Base-by-base conservation (phyloP, 441 rosid genomes). In the Eugenia klotzschiana region DNA sequence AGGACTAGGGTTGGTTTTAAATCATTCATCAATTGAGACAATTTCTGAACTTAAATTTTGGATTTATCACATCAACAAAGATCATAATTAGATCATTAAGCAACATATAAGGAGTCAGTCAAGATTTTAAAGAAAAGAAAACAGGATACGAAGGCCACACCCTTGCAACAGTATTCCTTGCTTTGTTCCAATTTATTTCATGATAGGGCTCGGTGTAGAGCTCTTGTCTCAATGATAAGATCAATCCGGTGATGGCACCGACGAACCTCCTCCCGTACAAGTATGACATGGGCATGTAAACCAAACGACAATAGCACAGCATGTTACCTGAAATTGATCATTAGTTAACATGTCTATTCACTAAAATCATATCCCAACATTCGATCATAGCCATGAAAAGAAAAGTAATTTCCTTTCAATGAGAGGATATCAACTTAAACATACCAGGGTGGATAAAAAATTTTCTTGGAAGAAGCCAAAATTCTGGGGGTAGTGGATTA, bases 401-500 rank as follows among this genome's bases (percentile, higher is more conserved):
- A 49, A 13, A 49, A 80, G 27, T 77, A 49, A 43, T 40, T 4
- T 79, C 55, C 12, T 27, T 53, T 7, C 37, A 1, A 8, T 29
- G 9, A 4, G 18, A 84, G 9, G 40, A 69, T 25, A 26, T 37
- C 49, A 81, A 26, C 11, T 51, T 50, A 29, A 50, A 7, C 11
- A 3, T 23, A 91, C 94, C 94, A 86, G 94, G 88, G 83, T 91
- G 96, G 40, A 94, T 37, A 13, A 94, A 95, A 79, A 86, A 58
- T 49, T 84, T 86, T 8, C 89, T 85, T 43, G 98, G 96, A 20
- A 94, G 83, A 85, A 94, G 92, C 89, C 93, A 89, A 25, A 94
- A 82, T 86, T 94, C 98, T 0, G 98, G 98, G 72, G 96, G 96
- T 85, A 93, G 77, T 5, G 96, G 98, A 15, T 94, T 93, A 82